These are phyloP conservation scores for Salix udensis DNA, from an alignment of 345 rosid species.

Conservation along the genomic window DNA sequence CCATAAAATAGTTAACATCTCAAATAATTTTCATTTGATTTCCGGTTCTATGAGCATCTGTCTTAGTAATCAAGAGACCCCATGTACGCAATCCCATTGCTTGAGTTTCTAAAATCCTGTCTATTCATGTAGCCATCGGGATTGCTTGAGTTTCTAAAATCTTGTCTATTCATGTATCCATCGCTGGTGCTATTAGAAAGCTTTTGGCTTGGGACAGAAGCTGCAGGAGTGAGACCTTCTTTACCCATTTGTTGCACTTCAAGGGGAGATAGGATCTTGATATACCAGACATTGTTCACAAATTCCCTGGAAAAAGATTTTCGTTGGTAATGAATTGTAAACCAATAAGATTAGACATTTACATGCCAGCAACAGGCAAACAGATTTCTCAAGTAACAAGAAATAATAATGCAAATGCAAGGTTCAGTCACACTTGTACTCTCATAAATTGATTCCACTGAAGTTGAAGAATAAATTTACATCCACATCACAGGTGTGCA, in stretches of 20 bases:
- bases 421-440: neutral
- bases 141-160: conserved; percentile 6
- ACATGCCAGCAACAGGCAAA: neutral
- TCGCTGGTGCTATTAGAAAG: conserved; percentile 19
- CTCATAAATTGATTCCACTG: neutral
- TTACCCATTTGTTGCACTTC: neutral
- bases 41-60: neutral
- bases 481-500: too few relatives aligned
- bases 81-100: neutral
- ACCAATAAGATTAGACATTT: neutral
- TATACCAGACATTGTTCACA: neutral
- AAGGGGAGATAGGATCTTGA: neutral
- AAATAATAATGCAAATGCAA: neutral
- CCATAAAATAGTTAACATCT: neutral
- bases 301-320: neutral
- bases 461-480: too few relatives aligned
- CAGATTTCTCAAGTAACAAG: neutral
- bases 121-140: conserved; percentile 14
- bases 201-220: conserved; percentile 27
- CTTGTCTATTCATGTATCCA: conserved; percentile 17
- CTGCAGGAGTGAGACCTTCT: conserved; percentile 6
- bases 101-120: conserved; percentile 11
- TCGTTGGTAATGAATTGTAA: neutral
- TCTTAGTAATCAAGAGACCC: neutral
- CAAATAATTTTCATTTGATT: neutral